Evolutionary conservation across 2,329 filamentous ascomycete genomes (phyloP).

Genomic region (Nannizziopsis arthrosporioides): DNA sequence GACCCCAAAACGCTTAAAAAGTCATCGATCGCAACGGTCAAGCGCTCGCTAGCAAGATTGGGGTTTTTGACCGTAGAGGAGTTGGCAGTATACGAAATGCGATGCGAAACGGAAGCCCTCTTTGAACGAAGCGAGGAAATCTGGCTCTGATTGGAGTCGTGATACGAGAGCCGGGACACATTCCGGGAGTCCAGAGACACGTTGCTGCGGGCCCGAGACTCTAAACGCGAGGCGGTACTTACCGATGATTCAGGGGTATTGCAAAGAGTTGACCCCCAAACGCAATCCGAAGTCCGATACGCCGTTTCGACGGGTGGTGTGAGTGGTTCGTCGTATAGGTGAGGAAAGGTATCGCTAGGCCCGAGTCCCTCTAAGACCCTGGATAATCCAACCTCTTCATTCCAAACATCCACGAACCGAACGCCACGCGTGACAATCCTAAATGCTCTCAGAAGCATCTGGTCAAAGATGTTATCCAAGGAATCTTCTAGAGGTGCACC

Average conservation of each 20-base stretch:
- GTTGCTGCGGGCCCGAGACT: conserved; percentile 1
- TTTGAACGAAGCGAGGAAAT: conserved; percentile 33
- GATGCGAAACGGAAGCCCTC: conserved; percentile 51
- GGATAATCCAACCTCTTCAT: conserved; percentile 43
- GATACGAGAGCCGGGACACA: conserved; percentile 5
- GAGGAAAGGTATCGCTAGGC: conserved; percentile 15
- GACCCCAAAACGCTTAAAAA: conserved; percentile 86
- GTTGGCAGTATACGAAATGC: conserved; percentile 62
- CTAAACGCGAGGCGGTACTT: background rate
- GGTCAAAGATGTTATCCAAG: conserved; percentile 57
- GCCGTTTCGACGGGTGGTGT: conserved; percentile 30
- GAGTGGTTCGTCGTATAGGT: conserved; percentile 24
- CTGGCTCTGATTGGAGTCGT: conserved; percentile 17
- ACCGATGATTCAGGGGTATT: conserved; percentile 6
- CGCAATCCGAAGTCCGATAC: conserved; percentile 17
- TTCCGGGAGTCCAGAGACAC: background rate
- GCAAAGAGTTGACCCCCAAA: conserved; percentile 4
- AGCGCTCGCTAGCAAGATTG: conserved; percentile 70
- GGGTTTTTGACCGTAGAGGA: conserved; percentile 52
- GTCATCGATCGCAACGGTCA: conserved; percentile 69
- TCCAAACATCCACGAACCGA: conserved; percentile 75
- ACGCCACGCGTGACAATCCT: conserved; percentile 87
- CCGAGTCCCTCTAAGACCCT: conserved; percentile 32
- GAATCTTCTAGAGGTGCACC: conserved; percentile 32
- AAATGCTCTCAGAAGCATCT: conserved; percentile 88